Base-by-base conservation (phyloP, 805 yeast species). In the Candida manassasensis region DNA sequence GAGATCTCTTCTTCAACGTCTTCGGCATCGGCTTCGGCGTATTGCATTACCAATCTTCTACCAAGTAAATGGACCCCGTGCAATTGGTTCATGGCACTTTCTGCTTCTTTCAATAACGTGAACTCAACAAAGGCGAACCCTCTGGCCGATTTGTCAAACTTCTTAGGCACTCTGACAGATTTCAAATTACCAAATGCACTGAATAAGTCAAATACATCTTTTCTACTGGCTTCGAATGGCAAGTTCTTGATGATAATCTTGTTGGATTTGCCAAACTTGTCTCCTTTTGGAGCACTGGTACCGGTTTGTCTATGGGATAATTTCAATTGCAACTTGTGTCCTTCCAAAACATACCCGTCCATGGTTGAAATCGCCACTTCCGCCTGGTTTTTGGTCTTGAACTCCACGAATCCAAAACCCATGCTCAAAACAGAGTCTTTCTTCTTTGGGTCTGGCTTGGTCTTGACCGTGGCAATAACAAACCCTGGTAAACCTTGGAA, bases 121-220 rank as follows among this genome's bases (percentile, higher is more conserved):
- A 84, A 93, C 62, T 93, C 98, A 30, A 94, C 96, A 59, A 93
- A 93, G 0, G 97, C 98, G 69, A 93, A 93, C 56, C 98, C 98
- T 57, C 98, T 79, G 9, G 97, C 95, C 24, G 87, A 75, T 55
- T 83, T 84, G 71, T 93, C 95, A 67, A 90, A 89, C 59, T 93
- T 93, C 76, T 84, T 84, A 21, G 98, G 98, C 32, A 93, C 90
- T 54, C 98, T 79, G 28, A 89, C 96, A 2, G 97, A 84, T 52
- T 89, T 86, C 52, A 93, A 70, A 61, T 85, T 89, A 39, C 98
- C 98, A 64, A 90, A 93, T 1, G 97, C 81, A 39, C 93, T 88
- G 63, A 93, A 89, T 45, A 93, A 69, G 56, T 88, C 94, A 51
- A 85, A 79, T n/a, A 93, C 79, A 53, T 93, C 97, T 52, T 85